These are phyloP conservation scores for Neurospora sp. DNA, from an alignment of 495 filamentous ascomycete species.

Conservation along the genomic window DNA sequence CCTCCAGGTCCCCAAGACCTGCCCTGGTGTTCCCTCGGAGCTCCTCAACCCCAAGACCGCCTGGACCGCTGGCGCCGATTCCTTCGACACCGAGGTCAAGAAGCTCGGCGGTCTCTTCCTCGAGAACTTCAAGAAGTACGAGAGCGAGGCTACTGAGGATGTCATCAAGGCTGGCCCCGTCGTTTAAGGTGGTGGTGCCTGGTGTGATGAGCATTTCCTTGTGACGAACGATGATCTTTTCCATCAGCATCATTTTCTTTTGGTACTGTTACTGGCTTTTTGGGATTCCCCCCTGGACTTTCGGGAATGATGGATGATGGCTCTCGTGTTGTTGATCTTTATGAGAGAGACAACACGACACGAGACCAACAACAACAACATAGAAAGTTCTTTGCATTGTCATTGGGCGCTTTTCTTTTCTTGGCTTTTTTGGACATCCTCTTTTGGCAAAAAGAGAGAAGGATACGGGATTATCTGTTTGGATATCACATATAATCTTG, in stretches of 20 bases:
- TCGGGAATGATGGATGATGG: neutral
- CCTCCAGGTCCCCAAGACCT: conserved; percentile 79
- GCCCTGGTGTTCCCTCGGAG: conserved; percentile 77
- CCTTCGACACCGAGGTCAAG: conserved; percentile 76
- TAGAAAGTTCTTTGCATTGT: conserved; percentile 6
- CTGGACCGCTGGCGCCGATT: conserved; percentile 69
- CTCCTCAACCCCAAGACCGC: conserved; percentile 88
- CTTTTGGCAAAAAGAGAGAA: neutral
- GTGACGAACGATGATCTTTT: neutral
- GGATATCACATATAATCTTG: neutral
- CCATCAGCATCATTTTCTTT: neutral
- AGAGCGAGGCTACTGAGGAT: conserved; percentile 74
- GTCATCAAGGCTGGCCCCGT: conserved; percentile 61
- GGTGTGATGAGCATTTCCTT: neutral
- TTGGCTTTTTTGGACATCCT: neutral
- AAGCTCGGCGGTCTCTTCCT: conserved; percentile 82
- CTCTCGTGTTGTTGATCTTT: neutral
- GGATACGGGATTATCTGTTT: neutral
- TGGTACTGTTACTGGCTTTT: neutral
- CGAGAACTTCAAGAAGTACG: conserved; percentile 97
- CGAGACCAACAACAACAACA: neutral
- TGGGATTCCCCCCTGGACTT: conserved; percentile 1
- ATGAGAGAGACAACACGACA: neutral
- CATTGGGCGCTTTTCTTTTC: conserved; percentile 3
- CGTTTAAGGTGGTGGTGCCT: conserved; percentile 18